Evolutionary conservation across 768 basidiomycete genomes (phyloP), one percentile per base, ranked within the genome.

Genomic region (Pleurotus tuoliensis): DNA sequence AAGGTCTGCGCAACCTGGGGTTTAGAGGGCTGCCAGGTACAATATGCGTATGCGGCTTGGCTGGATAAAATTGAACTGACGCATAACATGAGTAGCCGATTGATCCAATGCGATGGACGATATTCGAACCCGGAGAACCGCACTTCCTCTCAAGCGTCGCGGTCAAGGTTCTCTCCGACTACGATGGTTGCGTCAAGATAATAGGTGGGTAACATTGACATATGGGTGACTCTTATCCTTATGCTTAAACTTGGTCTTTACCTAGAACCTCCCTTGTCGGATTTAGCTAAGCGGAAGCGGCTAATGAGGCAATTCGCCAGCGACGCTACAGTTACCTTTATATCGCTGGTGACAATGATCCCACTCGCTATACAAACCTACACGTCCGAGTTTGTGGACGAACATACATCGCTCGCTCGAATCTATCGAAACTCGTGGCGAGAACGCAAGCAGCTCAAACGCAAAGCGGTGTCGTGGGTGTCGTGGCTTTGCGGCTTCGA

Each of bases 371-470:
- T 53, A 18, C 51, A 53, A 24, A n/a, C 5, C 13, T 24, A 25
- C 13, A 1, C 41, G 16, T 39, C 24, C 18, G 51, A 39, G 2
- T 24, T 53, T 5, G 25, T 30, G 15, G 51, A 53, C 37, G 13
- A 30, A 18, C 51, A 53, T 25, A 53, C 51, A 1, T 24, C 51
- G 1, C 51, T 53, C 4, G 22, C 25, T 6, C 51, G 24, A 2
- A 53, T 41, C 3, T 53, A 53, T n/a, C 51, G 39, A 4, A 53
- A 41, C 24, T 53, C 51, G 3, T 53, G 51, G 51, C 51, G 51
- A 12, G 39, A 53, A 22, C 20, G 51, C 8, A 53, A 18, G 22
- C 38, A 43, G 51, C 51, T 53, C 39, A 25, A 18, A 25, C 37
- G 51, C 18, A 53, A 13, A 18, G 24, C 39, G 38, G 38, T 8